Evolutionary conservation across 2,329 filamentous ascomycete genomes (phyloP).

Genomic region (Trichoderma sp.): DNA sequence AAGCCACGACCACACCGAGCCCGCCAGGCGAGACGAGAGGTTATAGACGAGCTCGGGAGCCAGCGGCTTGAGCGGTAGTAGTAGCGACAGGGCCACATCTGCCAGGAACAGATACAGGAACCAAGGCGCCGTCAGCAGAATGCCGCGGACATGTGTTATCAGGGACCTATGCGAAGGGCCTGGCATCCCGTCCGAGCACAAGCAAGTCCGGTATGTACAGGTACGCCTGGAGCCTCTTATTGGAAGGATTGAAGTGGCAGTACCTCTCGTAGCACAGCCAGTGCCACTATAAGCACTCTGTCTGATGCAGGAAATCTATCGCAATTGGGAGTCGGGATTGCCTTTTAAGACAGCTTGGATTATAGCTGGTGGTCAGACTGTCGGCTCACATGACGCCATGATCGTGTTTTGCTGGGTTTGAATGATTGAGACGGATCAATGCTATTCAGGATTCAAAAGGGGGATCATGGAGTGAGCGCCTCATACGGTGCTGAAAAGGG

Average conservation of each 20-base stretch:
- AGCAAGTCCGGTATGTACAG: neutral
- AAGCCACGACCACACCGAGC: slow-evolving; percentile 55
- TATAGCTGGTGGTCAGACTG: slow-evolving; percentile 1
- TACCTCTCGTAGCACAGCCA: neutral
- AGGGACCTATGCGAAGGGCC: slow-evolving; percentile 24
- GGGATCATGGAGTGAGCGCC: neutral
- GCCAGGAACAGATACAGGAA: slow-evolving; percentile 49
- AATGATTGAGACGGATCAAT: neutral
- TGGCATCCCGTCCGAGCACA: neutral
- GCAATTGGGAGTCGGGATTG: neutral
- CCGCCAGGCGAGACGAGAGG: slow-evolving; percentile 53
- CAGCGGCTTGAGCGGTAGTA: slow-evolving; percentile 47
- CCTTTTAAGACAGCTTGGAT: neutral
- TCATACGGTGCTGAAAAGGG: neutral
- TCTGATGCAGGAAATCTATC: neutral
- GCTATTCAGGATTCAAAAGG: neutral
- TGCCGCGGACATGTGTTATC: slow-evolving; percentile 41
- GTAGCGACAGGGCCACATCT: slow-evolving; percentile 49
- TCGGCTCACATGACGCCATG: slow-evolving; percentile 2
- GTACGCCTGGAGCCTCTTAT: neutral
- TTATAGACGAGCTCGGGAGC: slow-evolving; percentile 52
- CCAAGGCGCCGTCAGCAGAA: slow-evolving; percentile 49
- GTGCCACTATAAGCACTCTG: neutral
- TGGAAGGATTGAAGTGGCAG: neutral
- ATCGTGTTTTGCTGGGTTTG: neutral